Conservation (phyloP, 1,284 basidiomycete species). For the Coniferiporia weirii region DNA sequence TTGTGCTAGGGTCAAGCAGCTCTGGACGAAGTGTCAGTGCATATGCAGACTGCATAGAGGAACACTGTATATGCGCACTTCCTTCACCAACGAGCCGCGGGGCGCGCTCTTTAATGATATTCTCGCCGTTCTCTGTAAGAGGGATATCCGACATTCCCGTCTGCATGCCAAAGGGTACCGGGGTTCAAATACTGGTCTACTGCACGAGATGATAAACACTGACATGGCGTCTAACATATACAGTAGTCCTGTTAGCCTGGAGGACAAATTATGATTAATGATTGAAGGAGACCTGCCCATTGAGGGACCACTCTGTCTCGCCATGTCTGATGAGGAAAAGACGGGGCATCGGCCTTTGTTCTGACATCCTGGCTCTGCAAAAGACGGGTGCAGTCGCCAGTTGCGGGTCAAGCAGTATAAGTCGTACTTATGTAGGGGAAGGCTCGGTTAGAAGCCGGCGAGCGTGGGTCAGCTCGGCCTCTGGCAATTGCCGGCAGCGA, state of each 20-base stretch:
- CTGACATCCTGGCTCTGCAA: background rate
- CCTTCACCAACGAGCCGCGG: conserved; percentile 66
- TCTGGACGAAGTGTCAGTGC: conserved; percentile 38
- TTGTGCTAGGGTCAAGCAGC: conserved; percentile 72
- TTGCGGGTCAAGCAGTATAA: too few species aligned
- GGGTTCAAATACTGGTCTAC: background rate
- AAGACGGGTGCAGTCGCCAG: too few species aligned
- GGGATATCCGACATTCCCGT: conserved; percentile 88
- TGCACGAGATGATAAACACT: conserved; percentile 20
- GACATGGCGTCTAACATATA: conserved; percentile 62
- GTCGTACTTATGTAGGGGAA: too few species aligned
- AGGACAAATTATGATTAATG: background rate
- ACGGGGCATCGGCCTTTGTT: conserved; percentile 55
- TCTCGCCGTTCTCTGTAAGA: conserved; percentile 76
- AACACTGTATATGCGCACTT: conserved; percentile 45
- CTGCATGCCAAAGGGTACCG: conserved; percentile 36
- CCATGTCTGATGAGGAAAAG: conserved; percentile 78
- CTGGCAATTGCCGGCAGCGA: background rate
- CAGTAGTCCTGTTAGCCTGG: conserved; percentile 4
- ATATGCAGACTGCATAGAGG: background rate
- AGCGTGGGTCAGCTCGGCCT: background rate
- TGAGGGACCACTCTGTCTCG: conserved; percentile 93
- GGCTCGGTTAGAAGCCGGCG: conserved; percentile 1
- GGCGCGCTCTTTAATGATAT: conserved; percentile 64
- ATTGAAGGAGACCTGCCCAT: conserved; percentile 45